phyloP scores from a whole-genome alignment of 75 land plant species.

The Pinus taeda region DNA sequence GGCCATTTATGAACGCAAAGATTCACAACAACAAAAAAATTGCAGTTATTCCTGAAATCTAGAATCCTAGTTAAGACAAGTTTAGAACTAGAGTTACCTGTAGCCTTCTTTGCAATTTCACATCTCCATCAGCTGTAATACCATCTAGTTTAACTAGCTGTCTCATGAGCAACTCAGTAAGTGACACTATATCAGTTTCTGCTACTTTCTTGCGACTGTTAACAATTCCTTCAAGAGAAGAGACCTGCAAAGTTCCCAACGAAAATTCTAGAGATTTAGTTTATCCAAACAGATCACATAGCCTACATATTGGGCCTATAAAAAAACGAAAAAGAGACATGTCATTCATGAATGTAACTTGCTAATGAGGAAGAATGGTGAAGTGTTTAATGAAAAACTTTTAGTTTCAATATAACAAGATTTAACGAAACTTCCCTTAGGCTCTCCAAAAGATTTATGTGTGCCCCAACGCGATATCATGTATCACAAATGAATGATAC shows the following conservation, averaged over 20 bases:
- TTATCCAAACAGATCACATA: not conserved
- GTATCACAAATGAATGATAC: too few species aligned
- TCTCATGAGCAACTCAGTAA: conserved; percentile 68
- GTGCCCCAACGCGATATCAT: too few species aligned
- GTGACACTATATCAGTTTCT: conserved; percentile 49
- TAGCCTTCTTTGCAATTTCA: conserved; percentile 34
- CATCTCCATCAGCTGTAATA: conserved; percentile 49
- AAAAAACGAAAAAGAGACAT: not conserved
- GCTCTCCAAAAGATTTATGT: too few species aligned
- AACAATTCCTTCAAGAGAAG: conserved; percentile 43
- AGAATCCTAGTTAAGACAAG: not conserved
- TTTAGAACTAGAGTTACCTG: conserved; percentile 33
- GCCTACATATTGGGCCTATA: not conserved
- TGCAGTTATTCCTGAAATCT: not conserved
- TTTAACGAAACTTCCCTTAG: not conserved
- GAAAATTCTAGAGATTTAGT: not conserved
- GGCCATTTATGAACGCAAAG: not conserved
- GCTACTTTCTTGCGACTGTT: conserved; percentile 46
- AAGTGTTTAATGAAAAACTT: not conserved
- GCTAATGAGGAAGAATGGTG: not conserved
- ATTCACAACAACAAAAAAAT: not conserved
- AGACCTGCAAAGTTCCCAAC: conserved; percentile 27
- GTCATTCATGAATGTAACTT: too few species aligned
- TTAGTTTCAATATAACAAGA: not conserved
- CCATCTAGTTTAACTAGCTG: conserved; percentile 60